A percentile compares a stretch with the other conserved stretches of the same genome.
phyloP scores from a whole-genome alignment of 129 eudicot genomes.

The Centaurea solstitialis region DNA sequence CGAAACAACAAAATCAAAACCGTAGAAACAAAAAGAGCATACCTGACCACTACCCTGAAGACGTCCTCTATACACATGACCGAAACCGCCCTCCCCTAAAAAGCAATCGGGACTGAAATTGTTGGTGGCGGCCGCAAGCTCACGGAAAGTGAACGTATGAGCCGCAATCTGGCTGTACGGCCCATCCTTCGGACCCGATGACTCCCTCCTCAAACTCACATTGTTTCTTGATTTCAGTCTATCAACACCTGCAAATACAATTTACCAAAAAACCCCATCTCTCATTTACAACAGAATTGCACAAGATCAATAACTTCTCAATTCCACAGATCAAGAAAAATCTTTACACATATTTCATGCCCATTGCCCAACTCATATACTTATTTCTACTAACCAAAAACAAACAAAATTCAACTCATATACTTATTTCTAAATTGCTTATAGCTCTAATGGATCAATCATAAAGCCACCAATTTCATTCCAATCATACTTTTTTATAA shows the following conservation, averaged over 20 bases:
- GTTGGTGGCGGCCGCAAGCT: slow-evolving; percentile 84
- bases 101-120: slow-evolving; percentile 86
- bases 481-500: background rate
- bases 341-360: background rate
- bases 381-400: background rate
- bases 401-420: background rate
- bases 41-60: slow-evolving; percentile 82
- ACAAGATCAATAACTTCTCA: slow-evolving; percentile 5
- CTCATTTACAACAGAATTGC: background rate
- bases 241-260: slow-evolving; percentile 68
- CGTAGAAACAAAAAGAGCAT: background rate
- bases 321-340: slow-evolving; percentile 14
- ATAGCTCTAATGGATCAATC: slow-evolving; percentile 18
- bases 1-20: background rate
- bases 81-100: slow-evolving; percentile 96
- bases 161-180: slow-evolving; percentile 87
- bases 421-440: no score
- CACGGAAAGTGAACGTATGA: slow-evolving; percentile 90
- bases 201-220: slow-evolving; percentile 60
- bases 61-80: slow-evolving; percentile 86
- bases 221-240: slow-evolving; percentile 65
- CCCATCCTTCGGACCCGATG: slow-evolving; percentile 49
- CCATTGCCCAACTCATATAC: background rate
- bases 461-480: background rate
- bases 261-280: background rate